A percentile compares a stretch with the other conserved stretches of the same genome.
phyloP scores from a whole-genome alignment of 768 basidiomycete species.

The Macrolepiota fuliginosa region DNA sequence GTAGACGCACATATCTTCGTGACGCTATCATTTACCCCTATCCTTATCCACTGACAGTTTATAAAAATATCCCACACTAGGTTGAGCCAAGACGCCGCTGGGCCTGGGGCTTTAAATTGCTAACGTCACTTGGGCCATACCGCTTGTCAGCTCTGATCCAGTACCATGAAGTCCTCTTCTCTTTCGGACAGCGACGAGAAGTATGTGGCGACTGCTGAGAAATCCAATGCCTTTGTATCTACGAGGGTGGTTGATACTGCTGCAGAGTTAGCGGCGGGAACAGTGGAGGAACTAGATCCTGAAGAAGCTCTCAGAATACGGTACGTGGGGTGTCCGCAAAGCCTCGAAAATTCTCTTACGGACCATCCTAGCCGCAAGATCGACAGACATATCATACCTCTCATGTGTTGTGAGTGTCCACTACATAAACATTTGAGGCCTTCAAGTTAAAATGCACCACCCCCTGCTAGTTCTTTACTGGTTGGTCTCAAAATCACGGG shows the following conservation, averaged over 20 bases:
- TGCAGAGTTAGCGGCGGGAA: constrained; percentile 51
- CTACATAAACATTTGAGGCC: background rate
- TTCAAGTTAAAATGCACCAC: background rate
- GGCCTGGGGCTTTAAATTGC: background rate
- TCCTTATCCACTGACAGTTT: too few relatives aligned
- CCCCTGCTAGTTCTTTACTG: constrained; percentile 48
- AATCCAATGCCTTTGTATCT: constrained; percentile 24
- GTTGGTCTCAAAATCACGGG: constrained; percentile 25
- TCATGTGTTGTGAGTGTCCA: constrained; percentile 64
- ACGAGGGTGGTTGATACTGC: constrained; percentile 58
- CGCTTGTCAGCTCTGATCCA: background rate
- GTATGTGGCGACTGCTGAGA: background rate
- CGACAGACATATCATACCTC: constrained; percentile 61
- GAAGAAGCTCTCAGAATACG: constrained; percentile 50
- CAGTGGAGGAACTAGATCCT: constrained; percentile 44
- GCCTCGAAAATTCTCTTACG: background rate
- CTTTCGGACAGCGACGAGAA: background rate
- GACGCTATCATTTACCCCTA: too few relatives aligned
- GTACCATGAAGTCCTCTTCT: constrained; percentile 2
- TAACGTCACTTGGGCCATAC: background rate
- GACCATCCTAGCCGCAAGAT: constrained; percentile 49
- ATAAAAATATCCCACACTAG: background rate
- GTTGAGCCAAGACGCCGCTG: too few relatives aligned
- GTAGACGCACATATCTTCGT: too few relatives aligned
- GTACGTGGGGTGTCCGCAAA: constrained; percentile 24